Conservation (phyloP, 345 rosid genomes). For the Eucalyptus sp. region DNA sequence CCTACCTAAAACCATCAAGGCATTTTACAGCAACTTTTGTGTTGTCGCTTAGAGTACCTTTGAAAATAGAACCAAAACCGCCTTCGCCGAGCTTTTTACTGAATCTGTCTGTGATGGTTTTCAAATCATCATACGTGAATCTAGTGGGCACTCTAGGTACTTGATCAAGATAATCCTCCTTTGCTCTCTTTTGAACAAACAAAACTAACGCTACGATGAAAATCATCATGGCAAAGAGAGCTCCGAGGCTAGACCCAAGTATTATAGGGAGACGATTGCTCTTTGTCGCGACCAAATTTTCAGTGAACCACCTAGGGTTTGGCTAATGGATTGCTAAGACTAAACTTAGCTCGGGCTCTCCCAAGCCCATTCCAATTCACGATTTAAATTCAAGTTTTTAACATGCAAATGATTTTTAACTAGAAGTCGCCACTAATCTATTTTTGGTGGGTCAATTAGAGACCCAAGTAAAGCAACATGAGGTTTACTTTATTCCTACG, state of each 20-base stretch:
- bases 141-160: background rate
- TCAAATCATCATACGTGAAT: background rate
- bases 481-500: too few relatives aligned
- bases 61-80: constrained; percentile 8
- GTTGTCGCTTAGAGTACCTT: background rate
- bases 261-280: background rate
- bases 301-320: too few relatives aligned
- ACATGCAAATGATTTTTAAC: too few relatives aligned
- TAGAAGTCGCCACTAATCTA: too few relatives aligned
- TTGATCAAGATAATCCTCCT: background rate
- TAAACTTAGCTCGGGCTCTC: too few relatives aligned
- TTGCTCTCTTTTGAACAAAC: background rate
- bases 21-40: constrained; percentile 9
- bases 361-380: too few relatives aligned
- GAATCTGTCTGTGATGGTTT: background rate
- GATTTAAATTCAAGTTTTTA: too few relatives aligned
- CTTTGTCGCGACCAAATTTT: too few relatives aligned
- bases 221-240: background rate
- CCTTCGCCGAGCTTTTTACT: background rate
- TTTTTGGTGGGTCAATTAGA: too few relatives aligned
- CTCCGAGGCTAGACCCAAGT: background rate
- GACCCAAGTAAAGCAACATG: too few relatives aligned
- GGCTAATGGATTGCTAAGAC: too few relatives aligned
- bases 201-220: background rate
- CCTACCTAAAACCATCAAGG: background rate